These are phyloP conservation scores for Dactylellina sp. DNA, from an alignment of 2,329 filamentous ascomycete species.

Conservation along the genomic window DNA sequence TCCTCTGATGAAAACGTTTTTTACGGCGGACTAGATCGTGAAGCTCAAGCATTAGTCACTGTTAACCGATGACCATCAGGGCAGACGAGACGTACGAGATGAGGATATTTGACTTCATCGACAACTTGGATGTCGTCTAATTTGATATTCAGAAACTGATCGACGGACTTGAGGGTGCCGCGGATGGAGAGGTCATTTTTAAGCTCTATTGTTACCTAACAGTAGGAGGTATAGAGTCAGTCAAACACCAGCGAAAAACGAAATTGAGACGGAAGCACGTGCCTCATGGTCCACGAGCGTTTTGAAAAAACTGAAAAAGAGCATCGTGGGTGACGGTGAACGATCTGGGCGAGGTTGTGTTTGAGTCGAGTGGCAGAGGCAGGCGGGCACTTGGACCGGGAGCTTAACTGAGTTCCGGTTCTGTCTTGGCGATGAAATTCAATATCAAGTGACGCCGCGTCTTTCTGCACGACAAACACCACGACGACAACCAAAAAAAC, in stretches of 20 bases:
- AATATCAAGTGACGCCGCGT: conserved; percentile 55
- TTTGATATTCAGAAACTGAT: conserved; percentile 99
- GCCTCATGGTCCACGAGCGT: conserved; percentile 81
- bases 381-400: conserved; percentile 13
- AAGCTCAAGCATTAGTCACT: not conserved
- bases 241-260: not conserved
- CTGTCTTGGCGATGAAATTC: conserved; percentile 53
- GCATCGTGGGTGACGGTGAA: conserved; percentile 36
- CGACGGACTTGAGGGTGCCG: conserved; percentile 94
- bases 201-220: conserved; percentile 96
- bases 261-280: not conserved
- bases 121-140: conserved; percentile 93
- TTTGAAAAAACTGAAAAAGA: conserved; percentile 85
- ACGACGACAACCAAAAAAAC: conserved; percentile 9
- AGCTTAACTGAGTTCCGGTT: conserved; percentile 20
- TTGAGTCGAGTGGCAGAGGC: conserved; percentile 11
- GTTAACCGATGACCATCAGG: conserved; percentile 10
- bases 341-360: conserved; percentile 15
- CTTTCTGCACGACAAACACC: conserved; percentile 17
- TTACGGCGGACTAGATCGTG: conserved; percentile 75
- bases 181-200: conserved; percentile 99
- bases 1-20: conserved; percentile 95
- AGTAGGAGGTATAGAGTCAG: conserved; percentile 61
- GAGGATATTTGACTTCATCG: conserved; percentile 93
- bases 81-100: conserved; percentile 72